A percentile compares a stretch with the other conserved stretches of the same genome.
These are phyloP conservation scores for Globisporangium lucens DNA, from an alignment of 352 stramenopile genomes.

Conservation along the genomic window DNA sequence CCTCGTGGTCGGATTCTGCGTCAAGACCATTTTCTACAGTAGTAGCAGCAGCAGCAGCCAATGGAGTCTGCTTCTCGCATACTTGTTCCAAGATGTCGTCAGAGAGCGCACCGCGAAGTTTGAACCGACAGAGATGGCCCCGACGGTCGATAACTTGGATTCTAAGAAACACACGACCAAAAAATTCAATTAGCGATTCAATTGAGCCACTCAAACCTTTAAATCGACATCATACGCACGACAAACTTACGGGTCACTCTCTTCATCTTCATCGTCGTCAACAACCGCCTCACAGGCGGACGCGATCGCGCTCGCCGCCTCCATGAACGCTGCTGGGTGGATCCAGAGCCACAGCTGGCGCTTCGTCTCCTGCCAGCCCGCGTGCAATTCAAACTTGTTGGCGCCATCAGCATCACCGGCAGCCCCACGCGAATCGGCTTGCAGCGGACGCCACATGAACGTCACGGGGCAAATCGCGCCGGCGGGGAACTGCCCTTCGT, in stretches of 20 bases:
- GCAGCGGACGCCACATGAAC: constrained; percentile 70
- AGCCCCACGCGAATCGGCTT: constrained; percentile 22
- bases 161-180: background rate
- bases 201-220: background rate
- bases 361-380: constrained; percentile 43
- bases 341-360: constrained; percentile 81
- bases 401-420: background rate
- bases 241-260: background rate
- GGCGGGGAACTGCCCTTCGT: constrained; percentile 46
- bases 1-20: constrained; percentile 47
- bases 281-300: constrained; percentile 46
- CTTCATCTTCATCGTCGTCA: constrained; percentile 34
- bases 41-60: constrained; percentile 3
- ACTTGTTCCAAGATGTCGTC: constrained; percentile 35
- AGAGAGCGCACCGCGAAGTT: constrained; percentile 54
- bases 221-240: background rate
- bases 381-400: constrained; percentile 30
- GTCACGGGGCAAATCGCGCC: constrained; percentile 67
- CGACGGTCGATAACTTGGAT: constrained; percentile 71
- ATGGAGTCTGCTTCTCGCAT: constrained; percentile 2
- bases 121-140: constrained; percentile 58
- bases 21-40: constrained; percentile 16
- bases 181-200: background rate
- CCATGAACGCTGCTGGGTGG: constrained; percentile 71
- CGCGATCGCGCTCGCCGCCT: constrained; percentile 58